phyloP scores from a whole-genome alignment of 352 stramenopile genomes.

The Globisporangium okanoganense region DNA sequence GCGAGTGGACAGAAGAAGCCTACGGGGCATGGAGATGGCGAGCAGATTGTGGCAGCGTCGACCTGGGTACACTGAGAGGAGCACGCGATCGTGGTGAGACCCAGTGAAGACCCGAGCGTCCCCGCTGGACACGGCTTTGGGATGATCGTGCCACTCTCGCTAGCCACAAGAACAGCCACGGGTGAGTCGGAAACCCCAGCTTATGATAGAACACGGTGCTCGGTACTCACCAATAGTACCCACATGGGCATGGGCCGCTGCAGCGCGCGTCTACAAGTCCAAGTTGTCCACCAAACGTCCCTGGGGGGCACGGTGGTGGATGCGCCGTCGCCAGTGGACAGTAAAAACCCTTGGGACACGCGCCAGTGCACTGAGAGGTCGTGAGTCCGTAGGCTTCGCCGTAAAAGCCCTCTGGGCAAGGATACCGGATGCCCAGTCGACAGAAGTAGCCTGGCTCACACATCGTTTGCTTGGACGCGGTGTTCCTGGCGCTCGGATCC shows the following conservation, averaged over 20 bases:
- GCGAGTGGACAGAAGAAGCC: constrained; percentile 59
- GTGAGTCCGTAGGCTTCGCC: constrained; percentile 31
- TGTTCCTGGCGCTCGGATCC: constrained; percentile 3
- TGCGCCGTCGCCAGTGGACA: constrained; percentile 43
- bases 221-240: constrained; percentile 46
- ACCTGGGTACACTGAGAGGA: constrained; percentile 34
- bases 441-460: constrained; percentile 74
- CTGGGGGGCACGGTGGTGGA: constrained; percentile 44
- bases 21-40: constrained; percentile 42
- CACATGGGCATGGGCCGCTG: constrained; percentile 44
- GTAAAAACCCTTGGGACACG: constrained; percentile 51
- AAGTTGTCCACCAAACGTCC: constrained; percentile 33
- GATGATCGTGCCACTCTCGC: constrained; percentile 29
- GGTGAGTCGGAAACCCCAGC: background rate
- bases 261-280: constrained; percentile 37
- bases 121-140: constrained; percentile 45
- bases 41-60: constrained; percentile 22
- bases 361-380: constrained; percentile 28
- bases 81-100: constrained; percentile 43
- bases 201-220: too few relatives aligned
- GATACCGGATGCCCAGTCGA: constrained; percentile 43
- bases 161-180: constrained; percentile 7
- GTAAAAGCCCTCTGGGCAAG: constrained; percentile 47
- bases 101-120: constrained; percentile 27
- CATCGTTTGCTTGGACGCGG: constrained; percentile 8